Conservation (phyloP, 179 eudicot genomes). For the Amaranthus tricolor region DNA sequence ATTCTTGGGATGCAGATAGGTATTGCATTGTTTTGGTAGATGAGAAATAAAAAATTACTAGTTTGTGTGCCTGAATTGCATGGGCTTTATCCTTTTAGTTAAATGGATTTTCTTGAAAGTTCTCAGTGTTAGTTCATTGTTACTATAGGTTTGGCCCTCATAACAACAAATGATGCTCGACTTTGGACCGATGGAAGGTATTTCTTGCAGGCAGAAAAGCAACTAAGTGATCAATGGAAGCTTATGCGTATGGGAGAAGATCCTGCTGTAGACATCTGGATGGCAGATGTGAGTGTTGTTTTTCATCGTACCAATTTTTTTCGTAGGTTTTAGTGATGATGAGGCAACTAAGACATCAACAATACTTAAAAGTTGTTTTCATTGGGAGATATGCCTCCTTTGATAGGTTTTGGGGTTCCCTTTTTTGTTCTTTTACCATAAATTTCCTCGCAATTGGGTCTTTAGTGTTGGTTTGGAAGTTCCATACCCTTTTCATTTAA, state of each 20-base stretch:
- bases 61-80: slow-evolving; percentile 1
- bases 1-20: background rate
- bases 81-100: background rate
- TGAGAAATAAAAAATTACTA: background rate
- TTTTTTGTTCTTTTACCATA: background rate
- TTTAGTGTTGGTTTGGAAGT: background rate
- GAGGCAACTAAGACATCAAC: too few relatives aligned
- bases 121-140: background rate
- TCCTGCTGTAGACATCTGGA: slow-evolving; percentile 79
- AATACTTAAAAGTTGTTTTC: background rate
- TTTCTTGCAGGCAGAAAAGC: slow-evolving; percentile 74
- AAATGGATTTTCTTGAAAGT: slow-evolving; percentile 7
- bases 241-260: slow-evolving; percentile 97
- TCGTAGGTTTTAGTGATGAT: background rate
- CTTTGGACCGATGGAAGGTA: slow-evolving; percentile 98
- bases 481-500: background rate
- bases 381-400: background rate
- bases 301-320: background rate
- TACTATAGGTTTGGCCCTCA: slow-evolving; percentile 73
- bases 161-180: slow-evolving; percentile 75
- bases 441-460: background rate
- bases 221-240: slow-evolving; percentile 75
- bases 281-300: slow-evolving; percentile 65
- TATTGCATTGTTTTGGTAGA: background rate
- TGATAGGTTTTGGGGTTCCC: background rate